Conservation (phyloP, 139 green algal genomes). For the Ettlia oleoabundans region DNA sequence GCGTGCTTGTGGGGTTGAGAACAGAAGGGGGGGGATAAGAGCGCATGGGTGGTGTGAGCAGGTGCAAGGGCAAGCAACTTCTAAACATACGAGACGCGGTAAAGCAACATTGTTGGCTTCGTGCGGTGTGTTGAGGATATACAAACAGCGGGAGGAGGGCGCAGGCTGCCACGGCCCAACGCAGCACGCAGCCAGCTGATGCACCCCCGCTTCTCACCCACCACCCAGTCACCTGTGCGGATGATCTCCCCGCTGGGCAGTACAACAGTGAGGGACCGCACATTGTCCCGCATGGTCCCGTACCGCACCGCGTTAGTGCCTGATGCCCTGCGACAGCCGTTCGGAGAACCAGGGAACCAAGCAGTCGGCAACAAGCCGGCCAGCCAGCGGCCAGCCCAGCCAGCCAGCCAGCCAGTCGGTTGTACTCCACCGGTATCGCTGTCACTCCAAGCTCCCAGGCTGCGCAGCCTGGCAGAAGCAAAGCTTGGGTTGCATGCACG, state of each 20-base stretch:
- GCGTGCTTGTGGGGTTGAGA: neutral
- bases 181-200: neutral
- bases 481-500: neutral
- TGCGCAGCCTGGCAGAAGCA: neutral
- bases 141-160: too few species aligned
- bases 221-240: conserved; percentile 28
- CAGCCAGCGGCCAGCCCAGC: too few species aligned
- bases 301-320: conserved; percentile 77
- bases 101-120: too few species aligned
- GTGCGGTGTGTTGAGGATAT: too few species aligned
- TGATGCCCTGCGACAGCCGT: conserved; percentile 58
- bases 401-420: too few species aligned
- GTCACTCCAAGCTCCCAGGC: too few species aligned
- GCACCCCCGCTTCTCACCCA: neutral
- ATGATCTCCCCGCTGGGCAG: conserved; percentile 57
- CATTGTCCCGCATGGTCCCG: conserved; percentile 77
- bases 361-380: too few species aligned
- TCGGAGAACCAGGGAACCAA: too few species aligned
- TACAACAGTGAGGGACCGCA: conserved; percentile 65
- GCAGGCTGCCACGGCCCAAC: too few species aligned
- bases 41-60: too few species aligned
- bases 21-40: neutral
- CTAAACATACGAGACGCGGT: too few species aligned
- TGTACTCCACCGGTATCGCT: neutral
- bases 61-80: too few species aligned